phyloP scores from a whole-genome alignment of 2,329 filamentous ascomycete genomes.

The Fusarium sp. region DNA sequence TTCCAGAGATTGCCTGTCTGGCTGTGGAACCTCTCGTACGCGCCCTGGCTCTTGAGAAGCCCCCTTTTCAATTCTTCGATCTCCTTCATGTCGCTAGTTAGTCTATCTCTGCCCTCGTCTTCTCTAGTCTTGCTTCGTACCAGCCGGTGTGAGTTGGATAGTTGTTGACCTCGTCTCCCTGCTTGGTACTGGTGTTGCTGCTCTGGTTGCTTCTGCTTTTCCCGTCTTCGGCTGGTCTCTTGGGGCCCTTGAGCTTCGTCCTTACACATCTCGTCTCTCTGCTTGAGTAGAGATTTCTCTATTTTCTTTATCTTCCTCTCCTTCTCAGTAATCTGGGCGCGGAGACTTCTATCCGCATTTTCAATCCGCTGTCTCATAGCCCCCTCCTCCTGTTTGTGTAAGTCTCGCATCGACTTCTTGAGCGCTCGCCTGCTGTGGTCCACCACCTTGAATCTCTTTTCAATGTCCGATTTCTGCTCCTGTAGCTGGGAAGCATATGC shows the following conservation, averaged over 20 bases:
- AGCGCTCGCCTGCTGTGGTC: background rate
- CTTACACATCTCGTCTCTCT: background rate
- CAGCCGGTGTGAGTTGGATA: background rate
- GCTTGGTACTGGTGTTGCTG: background rate
- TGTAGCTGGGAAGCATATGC: background rate
- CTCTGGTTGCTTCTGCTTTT: background rate
- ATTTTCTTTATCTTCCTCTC: background rate
- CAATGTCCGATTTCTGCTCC: background rate
- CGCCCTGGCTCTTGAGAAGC: background rate
- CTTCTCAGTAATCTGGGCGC: background rate
- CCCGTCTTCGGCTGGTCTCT: background rate
- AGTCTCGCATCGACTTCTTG: slow-evolving; percentile 1
- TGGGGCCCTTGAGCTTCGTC: background rate
- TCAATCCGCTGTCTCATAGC: background rate
- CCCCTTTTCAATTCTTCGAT: background rate
- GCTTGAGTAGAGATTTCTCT: background rate
- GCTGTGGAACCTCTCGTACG: background rate
- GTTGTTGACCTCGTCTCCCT: background rate
- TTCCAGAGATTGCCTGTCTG: background rate
- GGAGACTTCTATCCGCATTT: background rate
- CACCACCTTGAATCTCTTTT: background rate
- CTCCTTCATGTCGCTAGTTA: background rate
- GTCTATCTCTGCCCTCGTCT: background rate
- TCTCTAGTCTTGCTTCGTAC: background rate
- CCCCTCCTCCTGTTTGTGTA: slow-evolving; percentile 1